Base-by-base conservation (phyloP, 305 asterid species). In the Vinca major region DNA sequence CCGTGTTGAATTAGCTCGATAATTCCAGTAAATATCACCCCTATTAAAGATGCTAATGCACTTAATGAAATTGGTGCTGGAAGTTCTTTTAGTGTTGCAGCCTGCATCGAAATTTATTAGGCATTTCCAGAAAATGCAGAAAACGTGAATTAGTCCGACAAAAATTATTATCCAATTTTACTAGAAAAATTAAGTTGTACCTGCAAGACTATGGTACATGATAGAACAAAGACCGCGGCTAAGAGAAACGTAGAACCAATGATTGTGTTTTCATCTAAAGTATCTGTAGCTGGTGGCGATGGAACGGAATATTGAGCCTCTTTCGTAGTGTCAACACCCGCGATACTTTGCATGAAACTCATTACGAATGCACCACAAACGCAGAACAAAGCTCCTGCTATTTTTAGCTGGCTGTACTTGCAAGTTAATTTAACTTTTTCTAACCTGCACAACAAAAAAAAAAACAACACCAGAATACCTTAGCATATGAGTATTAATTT, bases 61-160 rank as follows among this genome's bases (percentile, higher is more conserved):
- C 89, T 82, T 69, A 91, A 57, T 4, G 96, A 78, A n/a, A 91
- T 84, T 0, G 96, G 86, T 7, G 96, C 96, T 6, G 96, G 81
- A 51, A 91, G 84, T 66, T 86, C 89, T 1, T 68, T 71, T 65
- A 91, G 47, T 21, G 95, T 83, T 70, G 86, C 69, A 26, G 97
- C 97, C 97, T 91, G 92, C 65, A 80, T 61, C 48, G 48, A 41
- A 26, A 26, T 26, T 26, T 33, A 2, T 45, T 57, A 26, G n/a
- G 11, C 68, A 17, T 63, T 43, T 63, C 33, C 53, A 39, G 45
- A 57, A 41, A 16, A 48, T 48, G 52, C n/a, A 41, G n/a, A 48
- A 48, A 48, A 48, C 26, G 13, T 20, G 52, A 19, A 17, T 26
- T 16, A 64, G 45, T 45, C 37, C 0, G 41, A 41, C 0, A 41